Evolutionary conservation across 257 asterid genomes (phyloP), one percentile per base, ranked within the genome.

Genomic region (Solanum bulbocastanum): DNA sequence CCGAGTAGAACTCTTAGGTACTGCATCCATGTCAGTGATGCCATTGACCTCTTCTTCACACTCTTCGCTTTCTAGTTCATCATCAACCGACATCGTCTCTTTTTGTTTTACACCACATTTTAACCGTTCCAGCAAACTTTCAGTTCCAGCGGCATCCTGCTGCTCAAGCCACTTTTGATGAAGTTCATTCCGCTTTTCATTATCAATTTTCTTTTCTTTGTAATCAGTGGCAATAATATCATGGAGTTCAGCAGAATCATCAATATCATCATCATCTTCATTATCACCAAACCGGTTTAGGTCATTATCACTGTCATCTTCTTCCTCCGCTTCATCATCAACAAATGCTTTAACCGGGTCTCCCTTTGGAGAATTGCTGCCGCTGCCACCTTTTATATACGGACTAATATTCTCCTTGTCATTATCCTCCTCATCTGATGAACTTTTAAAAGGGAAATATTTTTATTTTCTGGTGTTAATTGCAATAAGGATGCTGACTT

Each of bases 111-210:
- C 86, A 72, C 94, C 92, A 88, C 91, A 93, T 86, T 94, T 96
- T 83, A 97, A 87, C 90, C 90, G 92, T 91, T 97, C 98, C 90
- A 97, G 87, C 88, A 97, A 94, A 89, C 94, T 91, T 85, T 96
- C 96, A 86, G 99, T 97, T 92, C 98, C 99, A 22, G 95, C 94
- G 46, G 97, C 99, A 94, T 97, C 99, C 92, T 96, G 99, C 88
- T 94, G 99, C 90, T 95, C 98, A 89, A 97, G 99, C 99, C 99
- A 97, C 92, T 92, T 94, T 87, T 93, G 98, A 91, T 97, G 99
- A 89, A 97, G 98, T 89, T 93, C 98, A 89, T 94, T 91, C 76
- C 99, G 96, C 75, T 78, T 93, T 87, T 93, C 98, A 35, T 87
- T 91, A 82, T 97, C 99, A 69, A 78, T 46, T 40, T 92, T 90